A percentile compares a stretch with the other conserved stretches of the same genome.
Evolutionary conservation across 2,329 filamentous ascomycete species (phyloP).

Genomic region (Mollisiaceae sp.): DNA sequence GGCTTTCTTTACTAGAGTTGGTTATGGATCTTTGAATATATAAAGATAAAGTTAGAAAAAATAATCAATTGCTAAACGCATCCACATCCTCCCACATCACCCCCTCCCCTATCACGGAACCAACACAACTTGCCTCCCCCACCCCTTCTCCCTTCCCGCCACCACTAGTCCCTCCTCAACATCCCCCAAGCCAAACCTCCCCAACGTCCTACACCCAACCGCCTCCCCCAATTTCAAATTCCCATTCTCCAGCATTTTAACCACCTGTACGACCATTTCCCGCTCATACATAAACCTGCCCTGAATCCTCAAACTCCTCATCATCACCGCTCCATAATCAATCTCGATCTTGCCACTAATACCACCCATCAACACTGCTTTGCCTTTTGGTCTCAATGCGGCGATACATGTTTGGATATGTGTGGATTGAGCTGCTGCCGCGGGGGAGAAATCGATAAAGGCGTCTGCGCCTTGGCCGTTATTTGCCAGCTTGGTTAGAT

Average conservation of each 20-base stretch:
- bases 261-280: slow-evolving; percentile 17
- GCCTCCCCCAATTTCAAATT: slow-evolving; percentile 25
- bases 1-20: no score
- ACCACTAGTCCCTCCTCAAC: slow-evolving; percentile 17
- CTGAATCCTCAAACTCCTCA: slow-evolving; percentile 18
- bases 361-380: slow-evolving; percentile 22
- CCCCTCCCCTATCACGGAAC: slow-evolving; percentile 3
- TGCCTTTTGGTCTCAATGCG: slow-evolving; percentile 19
- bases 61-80: no score
- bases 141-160: slow-evolving; percentile 19
- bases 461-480: slow-evolving; percentile 23
- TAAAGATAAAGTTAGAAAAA: no score
- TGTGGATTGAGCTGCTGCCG: slow-evolving; percentile 16
- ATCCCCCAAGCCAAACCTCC: slow-evolving; percentile 21
- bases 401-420: slow-evolving; percentile 20
- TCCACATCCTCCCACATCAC: no score
- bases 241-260: slow-evolving; percentile 27
- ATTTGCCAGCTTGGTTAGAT: slow-evolving; percentile 11
- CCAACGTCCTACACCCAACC: slow-evolving; percentile 16
- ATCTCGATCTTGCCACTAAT: slow-evolving; percentile 23
- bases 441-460: slow-evolving; percentile 28
- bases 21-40: no score
- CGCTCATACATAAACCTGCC: slow-evolving; percentile 22
- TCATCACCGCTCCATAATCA: slow-evolving; percentile 19
- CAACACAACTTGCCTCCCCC: slow-evolving; percentile 21